These are phyloP conservation scores for Bacidia rubella DNA, from an alignment of 495 filamentous ascomycete species.

Conservation along the genomic window DNA sequence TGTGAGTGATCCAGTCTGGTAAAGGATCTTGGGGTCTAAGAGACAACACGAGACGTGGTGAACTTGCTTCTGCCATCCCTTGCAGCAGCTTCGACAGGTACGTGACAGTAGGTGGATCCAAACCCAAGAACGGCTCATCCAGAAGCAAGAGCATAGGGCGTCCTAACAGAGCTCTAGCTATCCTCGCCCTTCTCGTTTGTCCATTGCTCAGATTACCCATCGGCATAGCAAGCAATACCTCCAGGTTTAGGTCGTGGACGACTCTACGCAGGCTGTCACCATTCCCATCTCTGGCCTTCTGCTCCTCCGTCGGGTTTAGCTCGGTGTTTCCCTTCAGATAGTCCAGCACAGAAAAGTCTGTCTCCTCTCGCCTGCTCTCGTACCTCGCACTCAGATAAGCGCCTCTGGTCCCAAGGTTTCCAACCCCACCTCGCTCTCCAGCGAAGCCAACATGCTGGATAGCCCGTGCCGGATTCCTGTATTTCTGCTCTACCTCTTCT, in stretches of 20 bases:
- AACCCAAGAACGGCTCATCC: conserved; percentile 94
- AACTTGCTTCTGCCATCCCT: conserved; percentile 44
- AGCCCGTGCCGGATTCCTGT: conserved; percentile 46
- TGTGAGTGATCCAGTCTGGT: conserved; percentile 80
- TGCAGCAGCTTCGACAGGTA: conserved; percentile 57
- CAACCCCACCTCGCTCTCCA: conserved; percentile 42
- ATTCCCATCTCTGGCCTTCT: conserved; percentile 30
- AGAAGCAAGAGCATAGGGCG: conserved; percentile 71
- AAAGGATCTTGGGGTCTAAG: conserved; percentile 73
- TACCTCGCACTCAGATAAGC: conserved; percentile 87
- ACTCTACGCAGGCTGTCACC: conserved; percentile 40
- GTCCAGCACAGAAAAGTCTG: conserved; percentile 70
- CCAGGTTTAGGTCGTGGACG: conserved; percentile 50
- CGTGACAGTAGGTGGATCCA: conserved; percentile 67
- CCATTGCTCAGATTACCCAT: conserved; percentile 86
- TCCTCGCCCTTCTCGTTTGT: conserved; percentile 72
- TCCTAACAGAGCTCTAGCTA: conserved; percentile 69
- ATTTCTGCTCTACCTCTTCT: conserved; percentile 33
- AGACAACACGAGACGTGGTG: conserved; percentile 61
- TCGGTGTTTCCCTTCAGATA: conserved; percentile 67
- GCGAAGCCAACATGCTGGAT: conserved; percentile 78
- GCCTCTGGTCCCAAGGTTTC: conserved; percentile 42
- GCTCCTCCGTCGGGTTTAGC: conserved; percentile 52
- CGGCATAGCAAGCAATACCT: conserved; percentile 56
- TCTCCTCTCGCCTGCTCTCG: conserved; percentile 72